Conservation (phyloP, 768 basidiomycete species). For the Tricholoma bakamatsutake region DNA sequence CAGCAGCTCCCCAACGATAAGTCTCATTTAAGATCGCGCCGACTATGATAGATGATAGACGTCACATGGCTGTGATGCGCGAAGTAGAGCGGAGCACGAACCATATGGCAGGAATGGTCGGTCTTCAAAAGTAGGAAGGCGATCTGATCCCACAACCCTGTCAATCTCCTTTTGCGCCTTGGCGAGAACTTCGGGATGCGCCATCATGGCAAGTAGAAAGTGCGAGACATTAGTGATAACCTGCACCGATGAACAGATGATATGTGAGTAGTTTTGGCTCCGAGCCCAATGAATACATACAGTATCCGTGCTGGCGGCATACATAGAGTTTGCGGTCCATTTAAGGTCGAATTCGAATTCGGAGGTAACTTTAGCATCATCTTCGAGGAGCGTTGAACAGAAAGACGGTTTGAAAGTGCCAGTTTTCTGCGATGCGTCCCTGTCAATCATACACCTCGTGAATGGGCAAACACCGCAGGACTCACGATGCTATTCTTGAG, state of each 20-base stretch:
- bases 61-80: not conserved
- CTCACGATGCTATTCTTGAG: conserved; percentile 54
- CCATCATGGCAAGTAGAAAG: conserved; percentile 65
- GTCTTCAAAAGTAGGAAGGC: conserved; percentile 58
- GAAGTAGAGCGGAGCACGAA: conserved; percentile 14
- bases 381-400: conserved; percentile 52
- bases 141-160: conserved; percentile 43
- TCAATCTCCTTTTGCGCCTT: conserved; percentile 68
- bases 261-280: not conserved
- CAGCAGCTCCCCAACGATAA: conserved; percentile 50
- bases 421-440: conserved; percentile 27
- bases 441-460: not conserved
- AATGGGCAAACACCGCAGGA: conserved; percentile 4
- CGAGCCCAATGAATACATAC: conserved; percentile 28
- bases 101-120: conserved; percentile 50
- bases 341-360: conserved; percentile 64
- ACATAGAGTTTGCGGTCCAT: conserved; percentile 85
- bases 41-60: conserved; percentile 19
- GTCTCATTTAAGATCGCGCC: conserved; percentile 52
- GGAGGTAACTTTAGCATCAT: conserved; percentile 30
- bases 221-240: conserved; percentile 51
- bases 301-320: conserved; percentile 59
- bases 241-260: conserved; percentile 20
- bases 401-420: conserved; percentile 35
- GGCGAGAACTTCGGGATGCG: conserved; percentile 47